phyloP scores from a whole-genome alignment of 352 stramenopile genomes.

The Phytophthora pinifolia region DNA sequence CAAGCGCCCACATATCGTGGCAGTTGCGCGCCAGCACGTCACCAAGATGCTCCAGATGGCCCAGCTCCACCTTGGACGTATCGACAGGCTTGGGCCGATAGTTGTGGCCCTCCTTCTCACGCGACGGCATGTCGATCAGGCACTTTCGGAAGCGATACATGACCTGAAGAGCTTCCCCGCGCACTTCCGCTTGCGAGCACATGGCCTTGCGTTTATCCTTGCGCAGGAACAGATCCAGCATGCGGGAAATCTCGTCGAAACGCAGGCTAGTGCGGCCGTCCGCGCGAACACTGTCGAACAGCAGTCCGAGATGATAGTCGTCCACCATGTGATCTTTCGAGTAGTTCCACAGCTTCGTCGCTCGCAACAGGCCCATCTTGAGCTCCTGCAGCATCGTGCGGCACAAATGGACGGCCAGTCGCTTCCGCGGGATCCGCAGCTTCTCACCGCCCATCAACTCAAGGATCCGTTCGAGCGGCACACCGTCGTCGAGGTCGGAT shows the following conservation, averaged over 20 bases:
- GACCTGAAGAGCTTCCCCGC: slow-evolving; percentile 75
- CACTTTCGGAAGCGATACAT: slow-evolving; percentile 90
- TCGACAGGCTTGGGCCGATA: slow-evolving; percentile 87
- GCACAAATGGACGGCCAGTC: slow-evolving; percentile 73
- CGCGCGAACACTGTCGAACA: slow-evolving; percentile 76
- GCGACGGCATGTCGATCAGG: slow-evolving; percentile 88
- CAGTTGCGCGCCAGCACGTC: slow-evolving; percentile 84
- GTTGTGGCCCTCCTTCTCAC: slow-evolving; percentile 88
- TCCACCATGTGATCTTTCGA: slow-evolving; percentile 75
- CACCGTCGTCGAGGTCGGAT: slow-evolving; percentile 27
- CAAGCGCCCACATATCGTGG: slow-evolving; percentile 86
- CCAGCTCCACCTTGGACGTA: slow-evolving; percentile 69
- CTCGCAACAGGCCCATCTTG: slow-evolving; percentile 64
- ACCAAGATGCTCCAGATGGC: slow-evolving; percentile 67
- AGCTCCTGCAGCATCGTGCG: slow-evolving; percentile 75
- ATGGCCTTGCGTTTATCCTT: slow-evolving; percentile 74
- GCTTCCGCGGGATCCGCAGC: slow-evolving; percentile 71
- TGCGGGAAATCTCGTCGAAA: slow-evolving; percentile 84
- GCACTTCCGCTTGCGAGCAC: slow-evolving; percentile 73
- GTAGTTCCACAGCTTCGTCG: slow-evolving; percentile 85
- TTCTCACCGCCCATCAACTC: slow-evolving; percentile 86
- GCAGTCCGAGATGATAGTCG: slow-evolving; percentile 79
- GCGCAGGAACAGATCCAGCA: slow-evolving; percentile 82
- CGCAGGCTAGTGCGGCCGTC: slow-evolving; percentile 75
- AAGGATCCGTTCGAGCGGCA: slow-evolving; percentile 55